These are phyloP conservation scores for Coemansia biformis DNA, from an alignment of 192 early-diverging fungal species.

Conservation along the genomic window DNA sequence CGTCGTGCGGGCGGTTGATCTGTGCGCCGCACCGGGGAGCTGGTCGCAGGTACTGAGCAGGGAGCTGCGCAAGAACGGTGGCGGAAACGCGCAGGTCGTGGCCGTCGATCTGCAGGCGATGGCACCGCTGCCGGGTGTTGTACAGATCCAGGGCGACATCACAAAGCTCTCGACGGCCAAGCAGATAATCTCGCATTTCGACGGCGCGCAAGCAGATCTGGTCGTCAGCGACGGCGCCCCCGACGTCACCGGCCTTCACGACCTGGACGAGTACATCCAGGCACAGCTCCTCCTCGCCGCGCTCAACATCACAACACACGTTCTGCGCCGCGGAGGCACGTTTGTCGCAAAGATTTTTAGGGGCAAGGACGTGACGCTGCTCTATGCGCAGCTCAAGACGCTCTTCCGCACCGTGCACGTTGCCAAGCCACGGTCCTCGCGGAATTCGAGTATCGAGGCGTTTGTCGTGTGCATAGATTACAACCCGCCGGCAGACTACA, in stretches of 20 bases:
- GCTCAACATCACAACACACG: slow-evolving; percentile 94
- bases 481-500: slow-evolving; percentile 74
- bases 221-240: slow-evolving; percentile 96
- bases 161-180: slow-evolving; percentile 91
- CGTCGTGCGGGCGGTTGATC: slow-evolving; percentile 86
- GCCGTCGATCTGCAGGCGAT: slow-evolving; percentile 95
- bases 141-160: slow-evolving; percentile 95
- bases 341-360: slow-evolving; percentile 99
- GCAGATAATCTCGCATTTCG: slow-evolving; percentile 84
- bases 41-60: slow-evolving; percentile 90
- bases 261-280: slow-evolving; percentile 99
- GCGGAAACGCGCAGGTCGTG: slow-evolving; percentile 71
- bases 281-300: slow-evolving; percentile 93
- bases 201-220: slow-evolving; percentile 81
- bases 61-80: slow-evolving; percentile 53
- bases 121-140: slow-evolving; percentile 91
- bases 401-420: slow-evolving; percentile 91
- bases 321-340: slow-evolving; percentile 81
- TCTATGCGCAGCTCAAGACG: slow-evolving; percentile 85
- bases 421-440: slow-evolving; percentile 87
- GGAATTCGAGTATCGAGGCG: slow-evolving; percentile 90
- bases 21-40: slow-evolving; percentile 95
- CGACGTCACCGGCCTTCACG: slow-evolving; percentile 95
- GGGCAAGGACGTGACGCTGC: slow-evolving; percentile 86
- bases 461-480: slow-evolving; percentile 93